Evolutionary conservation across 805 yeast species (phyloP), one percentile per base, ranked within the genome.

Genomic region (Blastobotrys muscicola): DNA sequence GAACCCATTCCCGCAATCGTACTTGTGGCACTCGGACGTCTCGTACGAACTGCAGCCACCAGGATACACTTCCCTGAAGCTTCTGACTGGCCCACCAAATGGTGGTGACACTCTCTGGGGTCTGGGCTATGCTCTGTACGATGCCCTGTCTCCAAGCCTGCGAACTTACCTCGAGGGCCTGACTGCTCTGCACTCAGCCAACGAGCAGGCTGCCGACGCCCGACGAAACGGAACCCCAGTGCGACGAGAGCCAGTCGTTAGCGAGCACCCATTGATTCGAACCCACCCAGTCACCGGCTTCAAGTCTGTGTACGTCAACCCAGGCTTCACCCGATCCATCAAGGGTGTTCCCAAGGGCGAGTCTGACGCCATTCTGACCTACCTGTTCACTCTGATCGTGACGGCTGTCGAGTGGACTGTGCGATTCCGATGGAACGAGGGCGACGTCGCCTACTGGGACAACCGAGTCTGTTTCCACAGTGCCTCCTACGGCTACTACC

Each of bases 21-120:
- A 54, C 36, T 39, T 51, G 34, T 83, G 85, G 83, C 92, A 83
- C 60, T 72, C 84, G 2, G 92, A 83, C 58, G 83, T 80, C 20
- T 72, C 85, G 15, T 83, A 80, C 60, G 90, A 82, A 57, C 68
- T 69, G 45, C 85, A 80, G 59, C 82, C 89, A 7, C 82, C 90
- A 66, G 32, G 76, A 66, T 40, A 61, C 74, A 43, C 85, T 80
- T 31, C 48, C 12, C 42, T 50, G 35, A 49, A 50, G 39, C 29
- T 46, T 23, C 29, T 49, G 8, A 46, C 43, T 14, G 48, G 50
- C 29, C 76, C 75, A 23, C 51, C 50, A 1, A 68, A 67, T 29
- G 80, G 80, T 39, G 80, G 80, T 46, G 80, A 75, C 55, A 75
- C 80, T 11, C 49, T 64, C n/a, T 75, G 77, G 76, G 57, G 73